phyloP scores from a whole-genome alignment of 345 rosid genomes.

The rapeseed (Brassica napus) region Da-Ae NC_063452.1:4472501-4473000 shows the following conservation, averaged over 20 bases:
- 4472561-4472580: conserved; percentile 17
- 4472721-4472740: conserved; percentile 52
- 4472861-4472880: conserved; percentile 54
- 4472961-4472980: conserved; percentile 9
- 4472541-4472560: conserved; percentile 20
- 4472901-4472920: conserved; percentile 39
- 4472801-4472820: conserved; percentile 49
- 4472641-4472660: conserved; percentile 12
- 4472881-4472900: conserved; percentile 32
- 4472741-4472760: conserved; percentile 54
- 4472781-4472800: conserved; percentile 54
- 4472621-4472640: conserved; percentile 33
- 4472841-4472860: conserved; percentile 49
- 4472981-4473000: not conserved
- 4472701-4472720: conserved; percentile 42
- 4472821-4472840: conserved; percentile 48
- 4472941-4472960: conserved; percentile 10
- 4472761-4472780: conserved; percentile 54
- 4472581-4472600: not conserved
- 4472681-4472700: conserved; percentile 36
- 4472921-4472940: conserved; percentile 16
- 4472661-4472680: not conserved
- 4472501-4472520: conserved; percentile 37
- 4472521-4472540: conserved; percentile 29
- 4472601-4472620: conserved; percentile 35